phyloP scores from a whole-genome alignment of 345 rosid genomes.

The Psidium guajava region DNA sequence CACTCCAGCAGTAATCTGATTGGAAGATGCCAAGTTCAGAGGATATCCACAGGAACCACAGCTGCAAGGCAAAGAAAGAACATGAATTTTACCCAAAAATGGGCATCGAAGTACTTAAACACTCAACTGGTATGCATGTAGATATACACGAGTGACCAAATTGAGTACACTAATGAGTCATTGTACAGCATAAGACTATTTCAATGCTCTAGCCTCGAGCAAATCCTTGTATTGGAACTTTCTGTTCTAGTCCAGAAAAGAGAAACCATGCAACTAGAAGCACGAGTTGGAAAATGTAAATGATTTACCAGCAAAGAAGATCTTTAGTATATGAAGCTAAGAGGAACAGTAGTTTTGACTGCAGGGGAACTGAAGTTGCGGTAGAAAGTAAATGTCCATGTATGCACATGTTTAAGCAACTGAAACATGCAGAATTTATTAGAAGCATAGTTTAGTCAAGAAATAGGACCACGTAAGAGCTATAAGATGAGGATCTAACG shows the following conservation, averaged over 20 bases:
- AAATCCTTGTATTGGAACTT: background rate
- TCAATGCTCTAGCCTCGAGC: background rate
- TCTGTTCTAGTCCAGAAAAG: background rate
- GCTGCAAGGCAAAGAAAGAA: background rate
- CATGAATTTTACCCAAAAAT: background rate
- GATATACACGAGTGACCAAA: background rate
- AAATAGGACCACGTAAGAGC: background rate
- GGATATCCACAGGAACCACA: conserved; percentile 7
- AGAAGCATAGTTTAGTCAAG: background rate
- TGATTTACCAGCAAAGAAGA: background rate
- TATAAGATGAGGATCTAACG: background rate
- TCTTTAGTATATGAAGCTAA: background rate
- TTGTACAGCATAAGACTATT: background rate
- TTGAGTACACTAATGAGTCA: background rate
- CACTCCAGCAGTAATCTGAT: background rate
- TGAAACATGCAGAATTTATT: background rate
- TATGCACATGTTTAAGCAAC: background rate
- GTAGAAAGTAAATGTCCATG: background rate
- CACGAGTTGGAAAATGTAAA: background rate
- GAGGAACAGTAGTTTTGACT: background rate
- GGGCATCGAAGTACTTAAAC: background rate
- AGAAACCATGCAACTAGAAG: background rate
- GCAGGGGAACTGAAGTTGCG: background rate
- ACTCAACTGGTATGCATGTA: background rate
- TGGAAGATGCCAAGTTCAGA: conserved; percentile 3